Percentiles rank a stretch among this genome's conserved stretches.
Conservation (phyloP, 257 asterid species). For the Nicotiana attenuata region DNA sequence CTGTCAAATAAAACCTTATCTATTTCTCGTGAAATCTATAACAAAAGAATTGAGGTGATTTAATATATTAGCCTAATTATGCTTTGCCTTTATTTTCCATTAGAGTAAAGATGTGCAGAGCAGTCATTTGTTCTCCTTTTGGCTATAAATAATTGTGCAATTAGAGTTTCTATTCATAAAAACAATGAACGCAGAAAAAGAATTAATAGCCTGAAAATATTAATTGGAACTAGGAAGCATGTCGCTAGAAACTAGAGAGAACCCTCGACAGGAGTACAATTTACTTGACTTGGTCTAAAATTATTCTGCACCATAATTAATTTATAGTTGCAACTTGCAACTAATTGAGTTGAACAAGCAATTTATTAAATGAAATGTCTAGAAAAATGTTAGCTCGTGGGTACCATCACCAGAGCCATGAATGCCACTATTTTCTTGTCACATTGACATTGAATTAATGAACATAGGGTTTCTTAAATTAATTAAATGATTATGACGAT, state of each 20-base stretch:
- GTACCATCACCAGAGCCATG: neutral
- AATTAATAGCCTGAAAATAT: neutral
- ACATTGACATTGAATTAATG: neutral
- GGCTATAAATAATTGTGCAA: neutral
- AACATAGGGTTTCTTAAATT: neutral
- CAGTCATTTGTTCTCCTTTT: neutral
- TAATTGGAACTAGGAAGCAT: neutral
- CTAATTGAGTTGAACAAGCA: neutral
- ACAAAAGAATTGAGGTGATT: neutral
- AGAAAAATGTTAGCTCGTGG: neutral
- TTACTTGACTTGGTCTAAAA: neutral
- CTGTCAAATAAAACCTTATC: too few relatives aligned
- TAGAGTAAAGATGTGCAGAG: neutral
- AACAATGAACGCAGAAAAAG: neutral
- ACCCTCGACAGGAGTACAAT: neutral
- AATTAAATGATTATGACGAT: neutral
- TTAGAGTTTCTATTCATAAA: neutral
- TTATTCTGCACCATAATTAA: neutral
- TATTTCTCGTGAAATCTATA: too few relatives aligned
- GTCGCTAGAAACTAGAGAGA: neutral
- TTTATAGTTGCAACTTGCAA: neutral
- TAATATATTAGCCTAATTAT: neutral
- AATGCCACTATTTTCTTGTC: neutral
- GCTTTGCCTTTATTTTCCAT: neutral
- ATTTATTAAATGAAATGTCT: neutral